Conservation (phyloP, 495 filamentous ascomycete genomes). For the Corynascus novoguineensis region DNA sequence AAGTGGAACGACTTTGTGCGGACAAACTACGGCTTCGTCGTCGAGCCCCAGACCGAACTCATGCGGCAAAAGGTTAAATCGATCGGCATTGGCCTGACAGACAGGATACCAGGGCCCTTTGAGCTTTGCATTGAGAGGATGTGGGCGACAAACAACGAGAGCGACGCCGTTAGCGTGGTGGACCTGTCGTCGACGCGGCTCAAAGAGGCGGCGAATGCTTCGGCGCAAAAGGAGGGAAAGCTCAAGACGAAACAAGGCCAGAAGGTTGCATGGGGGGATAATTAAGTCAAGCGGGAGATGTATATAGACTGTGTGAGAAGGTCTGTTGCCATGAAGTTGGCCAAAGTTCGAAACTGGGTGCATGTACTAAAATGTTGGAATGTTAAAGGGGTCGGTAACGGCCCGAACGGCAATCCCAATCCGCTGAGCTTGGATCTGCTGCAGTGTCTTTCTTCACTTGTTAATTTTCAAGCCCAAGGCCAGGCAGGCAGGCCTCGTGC, state of each 20-base stretch:
- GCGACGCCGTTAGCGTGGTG: constrained; percentile 34
- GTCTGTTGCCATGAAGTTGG: not conserved
- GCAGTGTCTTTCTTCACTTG: too few species aligned
- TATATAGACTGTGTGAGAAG: not conserved
- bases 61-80: constrained; percentile 76
- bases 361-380: not conserved
- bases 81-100: constrained; percentile 81
- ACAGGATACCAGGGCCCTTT: constrained; percentile 80
- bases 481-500: too few species aligned
- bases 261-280: constrained; percentile 39
- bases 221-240: constrained; percentile 26
- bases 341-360: not conserved
- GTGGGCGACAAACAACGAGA: constrained; percentile 66
- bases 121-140: constrained; percentile 77
- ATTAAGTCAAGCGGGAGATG: constrained; percentile 15
- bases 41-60: constrained; percentile 87
- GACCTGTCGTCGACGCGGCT: constrained; percentile 8
- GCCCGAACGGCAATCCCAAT: too few species aligned
- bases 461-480: too few species aligned
- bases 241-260: constrained; percentile 46
- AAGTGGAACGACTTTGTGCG: constrained; percentile 89
- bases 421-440: too few species aligned
- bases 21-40: constrained; percentile 82
- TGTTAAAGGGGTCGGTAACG: not conserved
- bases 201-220: not conserved